Evolutionary conservation across 2,329 filamentous ascomycete genomes (phyloP), one percentile per base, ranked within the genome.

Genomic region (Exophiala sideris): DNA sequence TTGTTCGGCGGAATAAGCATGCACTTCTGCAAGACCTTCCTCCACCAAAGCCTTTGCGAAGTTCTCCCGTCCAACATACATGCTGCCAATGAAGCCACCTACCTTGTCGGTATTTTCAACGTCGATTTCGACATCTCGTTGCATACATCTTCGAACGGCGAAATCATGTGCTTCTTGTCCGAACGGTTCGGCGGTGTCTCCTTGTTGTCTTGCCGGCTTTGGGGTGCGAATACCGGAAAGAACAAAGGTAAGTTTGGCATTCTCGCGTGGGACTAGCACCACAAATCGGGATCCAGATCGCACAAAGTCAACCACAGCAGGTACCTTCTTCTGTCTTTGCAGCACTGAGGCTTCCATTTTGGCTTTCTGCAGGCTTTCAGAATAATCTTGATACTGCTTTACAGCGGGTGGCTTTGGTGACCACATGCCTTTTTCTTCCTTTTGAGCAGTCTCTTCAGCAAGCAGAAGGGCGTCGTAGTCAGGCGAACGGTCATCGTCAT

Each of bases 221-320:
- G 94, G 94, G 11, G 90, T 90, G 56, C 91, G 89, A 63, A 99
- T 94, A 45, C 94, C 92, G 49, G 89, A 92, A 45, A 99, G 83
- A 3, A 99, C 91, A 68, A 99, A 86, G 1, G 92, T 99, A 57
- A 99, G 79, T 77, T 96, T 97, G 67, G 92, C 86, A 66, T 90
- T 91, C 69, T 99, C 94, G 34, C 91, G 87, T 44, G 94, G 92
- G 45, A 99, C 84, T 8, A 99, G 78, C 34, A 99, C 80, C 21
- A 90, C 95, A 73, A 97, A 99, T 62, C 94, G 84, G 38, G 91
- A 95, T 29, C 89, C 94, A n/a, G 91, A 89, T 75, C 97, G 96
- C 77, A 95, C 94, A 71, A 95, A 99, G 71, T 99, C 94, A 39
- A 99, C 91, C 63, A 99, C 80, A 9, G 88, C 94, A 6, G 94